phyloP scores from a whole-genome alignment of 2,329 filamentous ascomycete genomes.

The Alternaria arborescens region DNA sequence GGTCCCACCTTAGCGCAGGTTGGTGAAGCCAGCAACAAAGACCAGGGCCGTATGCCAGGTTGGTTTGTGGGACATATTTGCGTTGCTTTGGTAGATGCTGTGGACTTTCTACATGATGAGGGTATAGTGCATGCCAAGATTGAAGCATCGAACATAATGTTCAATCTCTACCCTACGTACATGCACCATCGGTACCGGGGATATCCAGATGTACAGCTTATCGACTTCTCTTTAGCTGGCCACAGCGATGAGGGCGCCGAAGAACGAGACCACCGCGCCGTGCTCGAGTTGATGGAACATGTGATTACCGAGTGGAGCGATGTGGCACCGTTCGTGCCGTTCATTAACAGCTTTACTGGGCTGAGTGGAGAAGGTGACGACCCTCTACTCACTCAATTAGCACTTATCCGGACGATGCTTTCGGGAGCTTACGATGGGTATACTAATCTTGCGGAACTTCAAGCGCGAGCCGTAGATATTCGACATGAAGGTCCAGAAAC shows the following conservation, averaged over 20 bases:
- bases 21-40: not conserved
- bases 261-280: constrained; percentile 1
- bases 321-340: not conserved
- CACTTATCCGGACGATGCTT: not conserved
- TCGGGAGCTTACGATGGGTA: not conserved
- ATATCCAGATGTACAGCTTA: constrained; percentile 22
- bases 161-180: constrained; percentile 14
- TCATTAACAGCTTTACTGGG: no score
- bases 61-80: constrained; percentile 27
- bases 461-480: constrained; percentile 2
- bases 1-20: constrained; percentile 19
- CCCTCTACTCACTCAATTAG: not conserved
- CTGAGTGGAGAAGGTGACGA: not conserved
- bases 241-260: not conserved
- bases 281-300: constrained; percentile 14
- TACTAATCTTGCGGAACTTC: not conserved
- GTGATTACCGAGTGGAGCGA: constrained; percentile 16
- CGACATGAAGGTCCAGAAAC: constrained; percentile 11
- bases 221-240: constrained; percentile 6
- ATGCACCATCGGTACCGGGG: constrained; percentile 16
- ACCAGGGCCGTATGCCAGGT: constrained; percentile 1
- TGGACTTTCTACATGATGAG: constrained; percentile 11
- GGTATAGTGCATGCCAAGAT: constrained; percentile 14
- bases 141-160: constrained; percentile 9
- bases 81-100: constrained; percentile 15